Evolutionary conservation across 164 flowering plant genomes (phyloP).

Genomic region (Sextonia rubra): DNA sequence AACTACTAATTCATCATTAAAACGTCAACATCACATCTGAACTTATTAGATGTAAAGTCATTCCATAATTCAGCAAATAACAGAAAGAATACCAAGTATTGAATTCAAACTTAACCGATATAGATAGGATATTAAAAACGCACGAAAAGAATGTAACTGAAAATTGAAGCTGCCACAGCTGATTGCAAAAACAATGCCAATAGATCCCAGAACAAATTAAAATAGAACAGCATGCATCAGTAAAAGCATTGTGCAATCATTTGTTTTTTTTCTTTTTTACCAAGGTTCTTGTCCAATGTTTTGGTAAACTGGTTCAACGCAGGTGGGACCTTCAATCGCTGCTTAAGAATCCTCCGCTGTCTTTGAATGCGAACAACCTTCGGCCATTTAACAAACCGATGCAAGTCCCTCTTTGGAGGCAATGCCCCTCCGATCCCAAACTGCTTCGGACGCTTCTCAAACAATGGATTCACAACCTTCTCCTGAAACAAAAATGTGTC

Average conservation of each 20-base stretch:
- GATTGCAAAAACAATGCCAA: neutral
- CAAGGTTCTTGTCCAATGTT: constrained; percentile 32
- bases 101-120: too few species aligned
- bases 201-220: neutral
- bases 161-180: neutral
- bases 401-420: constrained; percentile 30
- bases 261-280: neutral
- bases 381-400: constrained; percentile 30
- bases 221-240: neutral
- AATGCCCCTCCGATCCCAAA: constrained; percentile 49
- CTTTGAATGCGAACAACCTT: constrained; percentile 31
- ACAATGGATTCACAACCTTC: constrained; percentile 52
- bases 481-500: constrained; percentile 16
- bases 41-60: neutral
- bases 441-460: constrained; percentile 72
- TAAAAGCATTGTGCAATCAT: neutral
- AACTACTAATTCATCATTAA: neutral
- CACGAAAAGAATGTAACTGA: too few species aligned
- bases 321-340: constrained; percentile 33
- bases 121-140: too few species aligned
- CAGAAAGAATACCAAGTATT: neutral
- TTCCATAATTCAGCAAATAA: neutral
- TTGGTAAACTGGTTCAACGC: constrained; percentile 34
- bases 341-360: constrained; percentile 29
- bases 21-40: neutral